Evolutionary conservation across 208 protist genomes (phyloP), one percentile per base, ranked within the genome.

Genomic region (Wallacemonas sp.): DNA sequence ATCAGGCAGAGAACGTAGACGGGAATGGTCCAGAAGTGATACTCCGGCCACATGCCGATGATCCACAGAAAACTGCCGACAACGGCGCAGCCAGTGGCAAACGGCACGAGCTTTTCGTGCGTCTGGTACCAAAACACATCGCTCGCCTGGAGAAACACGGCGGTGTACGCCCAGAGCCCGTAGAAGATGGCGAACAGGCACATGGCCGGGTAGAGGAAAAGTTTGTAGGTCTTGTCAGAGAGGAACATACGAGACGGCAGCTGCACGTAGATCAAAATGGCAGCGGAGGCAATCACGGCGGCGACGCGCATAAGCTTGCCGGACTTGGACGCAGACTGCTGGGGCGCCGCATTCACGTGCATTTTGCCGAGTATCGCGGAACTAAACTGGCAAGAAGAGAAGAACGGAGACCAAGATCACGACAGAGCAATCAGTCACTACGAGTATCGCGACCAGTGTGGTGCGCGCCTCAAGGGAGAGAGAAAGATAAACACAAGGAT

Each of bases 31-130:
- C 71, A 84, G 25, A 90, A 66, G 57, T 81, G 70, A 39, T 76
- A 84, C 41, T 77, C 84, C 31, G 83, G 82, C 77, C 89, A 97
- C 48, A 97, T 75, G 44, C 77, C 91, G 10, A 91, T 72, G 12
- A 80, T 77, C 83, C 81, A 93, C 46, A 88, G 26, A 11, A 89
- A 2, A 25, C 76, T 70, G 23, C 67, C 83, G 1, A 77, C 26
- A 3, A 72, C 26, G 14, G 72, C 66, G 22, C 64, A 74, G 54
- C 26, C 57, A 1, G 84, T 86, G 16, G 84, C 75, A 33, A 49
- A 50, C 22, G 84, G 61, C 1, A 97, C 50, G 42, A 87, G 84
- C 11, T 49, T 48, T 71, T 83, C 77, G 57, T 94, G 77, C 11
- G 73, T 73, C 39, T 87, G 73, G 61, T 76, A 84, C 91, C 87